Evolutionary conservation across 2,329 filamentous ascomycete genomes (phyloP).

Genomic region (Penicillium polonicum): DNA sequence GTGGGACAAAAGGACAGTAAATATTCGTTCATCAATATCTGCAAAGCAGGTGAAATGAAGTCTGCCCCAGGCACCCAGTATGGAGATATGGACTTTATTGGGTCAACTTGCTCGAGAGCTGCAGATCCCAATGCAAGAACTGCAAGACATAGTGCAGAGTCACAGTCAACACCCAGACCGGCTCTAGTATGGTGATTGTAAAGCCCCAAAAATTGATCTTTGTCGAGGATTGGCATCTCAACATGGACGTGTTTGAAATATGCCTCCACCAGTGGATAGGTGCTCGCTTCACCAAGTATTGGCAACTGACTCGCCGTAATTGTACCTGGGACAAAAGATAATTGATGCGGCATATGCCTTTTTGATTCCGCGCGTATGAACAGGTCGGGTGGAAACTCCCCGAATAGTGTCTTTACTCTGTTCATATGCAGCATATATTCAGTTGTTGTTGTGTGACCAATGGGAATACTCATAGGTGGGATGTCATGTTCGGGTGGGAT

Average conservation of each 20-base stretch:
- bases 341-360: conserved; percentile 1
- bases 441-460: conserved; percentile 5
- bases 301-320: conserved; percentile 1
- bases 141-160: conserved; percentile 6
- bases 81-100: conserved; percentile 2
- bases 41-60: conserved; percentile 3
- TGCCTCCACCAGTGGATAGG: conserved; percentile 2
- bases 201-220: background rate
- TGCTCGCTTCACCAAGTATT: background rate
- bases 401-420: conserved; percentile 4
- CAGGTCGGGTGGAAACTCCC: conserved; percentile 9
- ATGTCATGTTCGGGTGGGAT: conserved; percentile 8
- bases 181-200: conserved; percentile 3
- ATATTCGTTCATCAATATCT: conserved; percentile 11
- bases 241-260: conserved; percentile 6
- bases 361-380: conserved; percentile 11
- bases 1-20: conserved; percentile 8
- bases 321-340: conserved; percentile 3
- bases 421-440: conserved; percentile 11
- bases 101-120: conserved; percentile 4
- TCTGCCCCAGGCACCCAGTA: conserved; percentile 5
- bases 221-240: conserved; percentile 8
- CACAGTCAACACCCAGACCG: conserved; percentile 5
- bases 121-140: conserved; percentile 8
- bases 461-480: conserved; percentile 8